Conservation (phyloP, 768 basidiomycete genomes). For the Boletus huronensis region DNA sequence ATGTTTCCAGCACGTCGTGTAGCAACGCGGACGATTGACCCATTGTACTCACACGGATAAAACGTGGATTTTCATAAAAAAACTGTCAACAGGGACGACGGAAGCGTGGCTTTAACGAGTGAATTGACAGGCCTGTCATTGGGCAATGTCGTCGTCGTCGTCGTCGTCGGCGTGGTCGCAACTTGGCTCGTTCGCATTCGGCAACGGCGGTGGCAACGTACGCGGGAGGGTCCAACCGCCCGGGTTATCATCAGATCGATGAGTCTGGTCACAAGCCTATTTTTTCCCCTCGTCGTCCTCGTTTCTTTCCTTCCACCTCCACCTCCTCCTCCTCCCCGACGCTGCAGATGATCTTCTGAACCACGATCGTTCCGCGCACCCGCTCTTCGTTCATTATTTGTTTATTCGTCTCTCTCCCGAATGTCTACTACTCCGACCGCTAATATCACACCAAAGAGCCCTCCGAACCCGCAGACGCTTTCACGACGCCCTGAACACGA, state of each 20-base stretch:
- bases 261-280: not conserved
- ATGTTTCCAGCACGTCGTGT: not conserved
- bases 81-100: not conserved
- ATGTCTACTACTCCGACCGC: slow-evolving; percentile 25
- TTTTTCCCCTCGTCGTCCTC: slow-evolving; percentile 5
- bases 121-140: slow-evolving; percentile 16
- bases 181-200: not conserved
- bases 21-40: not conserved
- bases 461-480: slow-evolving; percentile 7
- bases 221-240: not conserved
- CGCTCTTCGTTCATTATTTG: slow-evolving; percentile 23
- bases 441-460: slow-evolving; percentile 22
- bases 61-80: not conserved
- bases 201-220: not conserved
- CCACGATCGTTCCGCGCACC: slow-evolving; percentile 6
- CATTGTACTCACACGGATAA: slow-evolving; percentile 3
- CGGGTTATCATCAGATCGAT: slow-evolving; percentile 1
- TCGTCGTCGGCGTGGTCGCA: not conserved
- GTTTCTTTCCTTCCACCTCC: not conserved
- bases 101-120: slow-evolving; percentile 12
- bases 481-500: slow-evolving; percentile 23
- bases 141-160: not conserved
- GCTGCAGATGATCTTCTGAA: slow-evolving; percentile 18
- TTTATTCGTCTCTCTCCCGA: slow-evolving; percentile 21
- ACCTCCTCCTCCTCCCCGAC: not conserved